Base-by-base conservation (phyloP, 371 early-diverging fungal species). In the Rhizopus sp. region DNA sequence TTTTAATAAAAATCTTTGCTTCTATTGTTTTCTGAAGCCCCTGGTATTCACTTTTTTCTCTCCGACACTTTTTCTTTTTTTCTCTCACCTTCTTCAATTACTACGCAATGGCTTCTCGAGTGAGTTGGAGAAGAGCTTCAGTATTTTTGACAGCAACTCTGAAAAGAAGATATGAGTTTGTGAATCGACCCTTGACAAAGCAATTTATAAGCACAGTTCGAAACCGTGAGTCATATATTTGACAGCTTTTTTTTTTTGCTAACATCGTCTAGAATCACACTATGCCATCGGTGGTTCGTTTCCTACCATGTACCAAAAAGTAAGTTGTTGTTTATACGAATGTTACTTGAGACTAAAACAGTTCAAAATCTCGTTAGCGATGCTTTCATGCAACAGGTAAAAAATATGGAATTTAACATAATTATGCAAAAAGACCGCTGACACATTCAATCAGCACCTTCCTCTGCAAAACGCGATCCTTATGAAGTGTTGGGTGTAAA, bases 401-500 rank as follows among this genome's bases (percentile, higher is more conserved):
- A 46, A 23, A 23, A 23, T 23, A 23, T 23, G 23, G 2, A 2
- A 23, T 23, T 46, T 46, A 7, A 7, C 1, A 46, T 9, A 46
- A 46, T 46, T 46, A 46, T 46, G 46, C 46, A 46, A 46, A 46
- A 23, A 46, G 29, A 46, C 17, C 17, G 29, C 7, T 29, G 46
- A 46, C 46, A 46, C 29, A 29, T 23, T 16, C 9, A 12, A 46
- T 17, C 46, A 23, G 29, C 46, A 23, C 4, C 46, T 9, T 29
- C 46, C 30, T 46, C 46, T 38, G 29, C 63, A 23, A 86, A 90
- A 60, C 75, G 78, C 45, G 93, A 96, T 68, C 84, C 85, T 35
- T 97, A 97, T 70, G 78, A 88, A 13, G 73, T 89, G 4, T 80
- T 97, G 39, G 95, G 95, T 0, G 89, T 97, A 3, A 56, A 73